Evolutionary conservation across 108 stramenopile genomes (phyloP).

Genomic region (Schizochytrium sp.): DNA sequence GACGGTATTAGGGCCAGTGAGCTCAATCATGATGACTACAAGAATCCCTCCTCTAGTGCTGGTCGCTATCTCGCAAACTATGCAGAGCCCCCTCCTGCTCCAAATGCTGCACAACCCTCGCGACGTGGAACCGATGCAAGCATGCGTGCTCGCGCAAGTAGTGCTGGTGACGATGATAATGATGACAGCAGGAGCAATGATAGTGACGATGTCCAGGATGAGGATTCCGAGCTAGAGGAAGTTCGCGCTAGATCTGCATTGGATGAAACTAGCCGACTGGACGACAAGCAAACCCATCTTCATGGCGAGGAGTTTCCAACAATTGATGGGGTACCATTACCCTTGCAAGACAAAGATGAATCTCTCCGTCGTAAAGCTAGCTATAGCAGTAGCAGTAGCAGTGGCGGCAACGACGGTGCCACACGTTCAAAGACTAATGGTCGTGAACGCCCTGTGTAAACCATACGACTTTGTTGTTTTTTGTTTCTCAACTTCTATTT

Average conservation of each 20-base stretch:
- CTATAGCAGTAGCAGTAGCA: no score
- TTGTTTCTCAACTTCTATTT: no score
- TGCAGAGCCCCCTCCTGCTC: background rate
- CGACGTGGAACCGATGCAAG: background rate
- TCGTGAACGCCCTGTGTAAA: no score
- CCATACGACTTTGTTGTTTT: no score
- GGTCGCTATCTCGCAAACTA: background rate
- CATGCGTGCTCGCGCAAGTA: background rate
- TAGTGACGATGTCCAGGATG: background rate
- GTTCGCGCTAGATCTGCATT: no score
- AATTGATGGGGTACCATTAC: background rate
- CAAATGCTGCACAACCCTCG: background rate
- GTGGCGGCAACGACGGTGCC: no score
- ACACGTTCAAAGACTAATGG: no score
- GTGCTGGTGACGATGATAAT: background rate
- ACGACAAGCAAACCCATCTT: background rate
- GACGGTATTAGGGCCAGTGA: no score
- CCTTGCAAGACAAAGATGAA: background rate
- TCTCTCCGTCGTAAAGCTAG: no score
- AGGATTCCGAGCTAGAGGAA: background rate
- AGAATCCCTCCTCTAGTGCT: no score
- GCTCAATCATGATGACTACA: no score
- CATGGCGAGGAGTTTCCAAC: background rate
- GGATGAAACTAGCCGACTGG: no score
- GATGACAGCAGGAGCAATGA: background rate